These are phyloP conservation scores for Pythium sukuiense DNA, from an alignment of 352 stramenopile species.

Conservation along the genomic window DNA sequence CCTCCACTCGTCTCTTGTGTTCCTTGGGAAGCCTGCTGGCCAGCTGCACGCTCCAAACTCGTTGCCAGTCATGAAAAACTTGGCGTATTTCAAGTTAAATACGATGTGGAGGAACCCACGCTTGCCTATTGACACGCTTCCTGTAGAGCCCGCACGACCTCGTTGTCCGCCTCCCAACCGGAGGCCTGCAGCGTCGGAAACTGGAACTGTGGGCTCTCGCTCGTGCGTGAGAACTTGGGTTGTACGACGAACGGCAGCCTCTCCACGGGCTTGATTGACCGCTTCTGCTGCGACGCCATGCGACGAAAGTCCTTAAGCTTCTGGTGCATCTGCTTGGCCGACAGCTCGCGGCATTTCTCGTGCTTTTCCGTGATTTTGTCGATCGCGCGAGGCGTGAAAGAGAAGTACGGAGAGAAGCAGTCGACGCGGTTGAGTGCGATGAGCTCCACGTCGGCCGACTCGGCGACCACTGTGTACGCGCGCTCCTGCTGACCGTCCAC, in stretches of 20 bases:
- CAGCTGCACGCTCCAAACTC: too few relatives aligned
- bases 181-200: conserved; percentile 53
- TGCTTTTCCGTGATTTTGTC: conserved; percentile 61
- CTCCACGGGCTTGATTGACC: conserved; percentile 30
- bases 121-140: conserved; percentile 37
- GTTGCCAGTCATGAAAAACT: too few relatives aligned
- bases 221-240: conserved; percentile 42
- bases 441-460: conserved; percentile 50
- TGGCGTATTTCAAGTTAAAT: background rate
- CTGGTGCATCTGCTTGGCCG: conserved; percentile 47
- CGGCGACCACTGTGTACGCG: conserved; percentile 56
- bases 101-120: background rate
- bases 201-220: conserved; percentile 53
- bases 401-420: conserved; percentile 75
- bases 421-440: conserved; percentile 70
- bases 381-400: conserved; percentile 58
- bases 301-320: conserved; percentile 54
- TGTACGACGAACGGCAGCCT: conserved; percentile 39
- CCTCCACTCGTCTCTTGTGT: too few relatives aligned
- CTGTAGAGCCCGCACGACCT: conserved; percentile 49
- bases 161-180: conserved; percentile 54
- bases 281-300: conserved; percentile 23
- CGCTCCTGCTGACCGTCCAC: conserved; percentile 48
- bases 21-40: too few relatives aligned
- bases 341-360: conserved; percentile 42